phyloP scores from a whole-genome alignment of 176 grass and related monocot species.

The Leersia perrieri region DNA sequence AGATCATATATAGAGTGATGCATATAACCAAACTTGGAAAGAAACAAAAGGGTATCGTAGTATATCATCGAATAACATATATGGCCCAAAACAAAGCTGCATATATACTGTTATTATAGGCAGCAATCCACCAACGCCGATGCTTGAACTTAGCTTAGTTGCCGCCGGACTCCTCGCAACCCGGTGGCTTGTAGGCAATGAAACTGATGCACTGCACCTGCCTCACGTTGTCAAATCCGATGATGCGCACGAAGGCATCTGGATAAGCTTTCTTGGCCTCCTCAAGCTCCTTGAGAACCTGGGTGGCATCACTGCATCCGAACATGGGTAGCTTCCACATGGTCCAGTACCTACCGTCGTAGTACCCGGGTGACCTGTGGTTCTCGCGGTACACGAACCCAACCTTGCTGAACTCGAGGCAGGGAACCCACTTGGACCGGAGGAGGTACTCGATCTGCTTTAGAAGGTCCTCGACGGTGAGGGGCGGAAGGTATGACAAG shows the following conservation, averaged over 20 bases:
- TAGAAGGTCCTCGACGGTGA: constrained; percentile 38
- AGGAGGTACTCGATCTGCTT: constrained; percentile 82
- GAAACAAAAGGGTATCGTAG: no score
- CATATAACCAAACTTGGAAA: no score
- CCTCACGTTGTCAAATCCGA: no score
- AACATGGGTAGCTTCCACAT: constrained; percentile 98
- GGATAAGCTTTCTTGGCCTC: constrained; percentile 57
- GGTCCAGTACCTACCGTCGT: constrained; percentile 89
- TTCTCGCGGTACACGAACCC: constrained; percentile 67
- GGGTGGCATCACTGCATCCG: constrained; percentile 61
- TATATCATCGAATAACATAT: no score
- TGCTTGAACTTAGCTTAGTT: no score
- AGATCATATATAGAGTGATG: no score
- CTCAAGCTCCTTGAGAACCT: constrained; percentile 52
- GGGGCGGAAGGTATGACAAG: constrained; percentile 66
- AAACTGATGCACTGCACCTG: no score
- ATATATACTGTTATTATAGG: no score
- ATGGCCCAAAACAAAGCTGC: no score
- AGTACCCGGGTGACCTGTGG: constrained; percentile 53
- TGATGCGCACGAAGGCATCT: constrained; percentile 22
- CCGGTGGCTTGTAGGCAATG: no score
- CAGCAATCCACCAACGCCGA: no score
- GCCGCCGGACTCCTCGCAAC: no score
- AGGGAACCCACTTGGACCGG: constrained; percentile 59
- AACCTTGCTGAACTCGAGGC: constrained; percentile 62